Conservation (phyloP, 2,329 filamentous ascomycete species). For the Clonostachys sp. region DNA sequence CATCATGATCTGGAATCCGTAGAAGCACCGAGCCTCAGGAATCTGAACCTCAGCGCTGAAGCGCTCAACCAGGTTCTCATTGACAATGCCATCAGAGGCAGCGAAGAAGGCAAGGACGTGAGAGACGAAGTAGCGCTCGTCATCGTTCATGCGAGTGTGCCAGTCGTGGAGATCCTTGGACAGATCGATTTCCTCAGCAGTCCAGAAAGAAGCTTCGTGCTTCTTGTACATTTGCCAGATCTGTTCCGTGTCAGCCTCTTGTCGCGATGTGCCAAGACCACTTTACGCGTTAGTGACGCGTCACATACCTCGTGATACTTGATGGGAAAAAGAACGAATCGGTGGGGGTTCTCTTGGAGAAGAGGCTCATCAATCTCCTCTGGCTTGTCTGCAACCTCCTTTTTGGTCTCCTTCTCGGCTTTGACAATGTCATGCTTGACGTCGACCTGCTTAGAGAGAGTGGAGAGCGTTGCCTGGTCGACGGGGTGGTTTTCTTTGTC, state of each 20-base stretch:
- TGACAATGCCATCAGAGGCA: conserved; percentile 97
- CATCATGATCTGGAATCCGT: conserved; percentile 99
- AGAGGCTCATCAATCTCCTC: conserved; percentile 84
- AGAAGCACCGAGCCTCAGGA: conserved; percentile 98
- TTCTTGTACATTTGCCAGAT: conserved; percentile 99
- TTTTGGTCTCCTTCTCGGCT: conserved; percentile 23
- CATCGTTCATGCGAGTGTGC: conserved; percentile 95
- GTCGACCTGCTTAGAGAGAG: conserved; percentile 51
- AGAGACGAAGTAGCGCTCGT: conserved; percentile 97
- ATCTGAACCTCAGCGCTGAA: conserved; percentile 97
- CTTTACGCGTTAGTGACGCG: conserved; percentile 64
- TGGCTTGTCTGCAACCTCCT: conserved; percentile 48
- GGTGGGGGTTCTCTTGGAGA: conserved; percentile 89
- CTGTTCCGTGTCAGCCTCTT: conserved; percentile 46
- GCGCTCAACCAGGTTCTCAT: conserved; percentile 97
- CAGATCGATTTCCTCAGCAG: conserved; percentile 97
- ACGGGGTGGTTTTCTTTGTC: conserved; percentile 77
- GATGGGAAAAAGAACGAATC: conserved; percentile 97
- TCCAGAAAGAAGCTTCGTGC: conserved; percentile 99
- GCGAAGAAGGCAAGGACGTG: conserved; percentile 99
- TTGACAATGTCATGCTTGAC: conserved; percentile 49
- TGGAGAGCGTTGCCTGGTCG: conserved; percentile 42
- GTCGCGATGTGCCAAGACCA: conserved; percentile 28
- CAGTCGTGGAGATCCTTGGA: conserved; percentile 99
- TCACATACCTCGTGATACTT: conserved; percentile 95